Percentiles rank a stretch among this genome's conserved stretches.
Evolutionary conservation across 2,329 filamentous ascomycete genomes (phyloP).

Genomic region (Xylaria polymorpha): DNA sequence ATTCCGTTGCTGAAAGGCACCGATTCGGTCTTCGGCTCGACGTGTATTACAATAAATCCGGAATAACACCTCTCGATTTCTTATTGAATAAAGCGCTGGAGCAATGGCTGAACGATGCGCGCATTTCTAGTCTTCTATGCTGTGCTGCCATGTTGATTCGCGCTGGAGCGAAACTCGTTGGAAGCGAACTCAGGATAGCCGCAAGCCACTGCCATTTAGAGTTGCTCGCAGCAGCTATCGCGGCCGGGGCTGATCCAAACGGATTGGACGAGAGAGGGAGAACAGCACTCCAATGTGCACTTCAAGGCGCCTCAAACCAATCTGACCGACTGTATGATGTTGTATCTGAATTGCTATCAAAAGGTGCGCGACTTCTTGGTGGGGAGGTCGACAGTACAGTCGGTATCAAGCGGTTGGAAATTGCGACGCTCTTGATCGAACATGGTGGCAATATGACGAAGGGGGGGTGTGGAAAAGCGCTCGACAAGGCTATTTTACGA

Average conservation of each 20-base stretch:
- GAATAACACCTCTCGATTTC: background rate
- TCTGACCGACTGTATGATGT: conserved; percentile 8
- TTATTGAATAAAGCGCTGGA: background rate
- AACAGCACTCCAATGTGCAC: conserved; percentile 1
- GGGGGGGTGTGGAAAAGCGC: background rate
- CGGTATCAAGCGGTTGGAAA: background rate
- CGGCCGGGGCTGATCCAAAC: conserved; percentile 8
- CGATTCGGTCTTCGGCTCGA: background rate
- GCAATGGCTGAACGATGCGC: background rate
- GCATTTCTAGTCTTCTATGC: background rate
- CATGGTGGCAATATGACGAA: background rate
- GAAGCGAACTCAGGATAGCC: conserved; percentile 10
- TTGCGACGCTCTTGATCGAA: conserved; percentile 1
- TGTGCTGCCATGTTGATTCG: conserved; percentile 10
- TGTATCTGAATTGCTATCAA: conserved; percentile 3
- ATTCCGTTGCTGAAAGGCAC: conserved; percentile 2
- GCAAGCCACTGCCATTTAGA: background rate
- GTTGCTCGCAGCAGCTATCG: background rate
- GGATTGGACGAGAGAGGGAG: background rate
- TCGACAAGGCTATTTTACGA: conserved; percentile 14
- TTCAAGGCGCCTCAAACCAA: background rate
- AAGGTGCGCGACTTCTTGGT: conserved; percentile 2
- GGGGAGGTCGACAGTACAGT: conserved; percentile 8
- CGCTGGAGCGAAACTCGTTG: conserved; percentile 12
- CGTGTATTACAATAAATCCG: background rate